Conservation (phyloP, 2,329 filamentous ascomycete genomes). For the Davidsoniella australis region DNA sequence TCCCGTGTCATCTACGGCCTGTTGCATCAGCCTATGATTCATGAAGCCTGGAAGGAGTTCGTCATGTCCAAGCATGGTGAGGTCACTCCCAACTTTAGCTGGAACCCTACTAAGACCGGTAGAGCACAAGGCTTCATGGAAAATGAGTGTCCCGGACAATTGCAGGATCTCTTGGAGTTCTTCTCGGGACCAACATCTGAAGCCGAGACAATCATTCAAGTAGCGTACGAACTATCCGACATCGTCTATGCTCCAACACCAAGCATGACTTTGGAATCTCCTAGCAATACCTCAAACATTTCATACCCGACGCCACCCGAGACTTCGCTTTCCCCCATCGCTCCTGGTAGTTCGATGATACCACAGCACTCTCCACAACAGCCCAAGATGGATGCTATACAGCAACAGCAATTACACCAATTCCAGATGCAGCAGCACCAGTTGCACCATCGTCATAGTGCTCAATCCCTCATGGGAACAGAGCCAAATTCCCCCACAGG, state of each 20-base stretch:
- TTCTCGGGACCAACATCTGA: slow-evolving; percentile 41
- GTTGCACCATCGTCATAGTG: slow-evolving; percentile 8
- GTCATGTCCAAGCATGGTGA: slow-evolving; percentile 37
- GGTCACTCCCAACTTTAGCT: slow-evolving; percentile 42
- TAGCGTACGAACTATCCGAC: slow-evolving; percentile 40
- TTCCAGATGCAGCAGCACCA: slow-evolving; percentile 15
- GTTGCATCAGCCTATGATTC: slow-evolving; percentile 46
- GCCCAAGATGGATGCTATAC: slow-evolving; percentile 16
- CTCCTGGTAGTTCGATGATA: slow-evolving; percentile 12
- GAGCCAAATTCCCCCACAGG: slow-evolving; percentile 14
- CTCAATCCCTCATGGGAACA: slow-evolving; percentile 15
- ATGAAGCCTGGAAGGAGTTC: slow-evolving; percentile 42
- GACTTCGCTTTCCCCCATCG: slow-evolving; percentile 16
- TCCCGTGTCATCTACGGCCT: slow-evolving; percentile 50
- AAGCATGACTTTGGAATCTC: slow-evolving; percentile 15
- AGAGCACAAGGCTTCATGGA: slow-evolving; percentile 41
- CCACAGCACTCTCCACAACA: slow-evolving; percentile 20
- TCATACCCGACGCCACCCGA: slow-evolving; percentile 16
- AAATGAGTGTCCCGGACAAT: slow-evolving; percentile 43
- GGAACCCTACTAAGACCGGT: slow-evolving; percentile 39
- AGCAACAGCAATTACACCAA: slow-evolving; percentile 18
- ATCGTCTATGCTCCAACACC: slow-evolving; percentile 22
- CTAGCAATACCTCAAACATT: slow-evolving; percentile 15
- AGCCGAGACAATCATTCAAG: slow-evolving; percentile 37
- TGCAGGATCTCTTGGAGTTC: slow-evolving; percentile 49